phyloP scores from a whole-genome alignment of 2,329 filamentous ascomycete genomes.

The Xylaria digitata region DNA sequence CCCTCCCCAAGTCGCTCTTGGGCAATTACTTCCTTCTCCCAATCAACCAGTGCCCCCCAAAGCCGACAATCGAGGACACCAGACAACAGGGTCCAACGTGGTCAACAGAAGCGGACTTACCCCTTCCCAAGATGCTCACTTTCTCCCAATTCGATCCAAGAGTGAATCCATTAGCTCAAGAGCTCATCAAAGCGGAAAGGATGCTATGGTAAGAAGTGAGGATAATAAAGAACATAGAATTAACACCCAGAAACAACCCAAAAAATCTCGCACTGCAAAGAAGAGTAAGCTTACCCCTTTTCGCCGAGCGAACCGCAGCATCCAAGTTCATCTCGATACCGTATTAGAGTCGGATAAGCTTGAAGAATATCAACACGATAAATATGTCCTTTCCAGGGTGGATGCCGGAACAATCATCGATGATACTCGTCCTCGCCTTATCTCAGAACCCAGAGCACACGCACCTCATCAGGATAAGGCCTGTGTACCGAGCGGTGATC shows the following conservation, averaged over 20 bases:
- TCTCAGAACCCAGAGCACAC: neutral
- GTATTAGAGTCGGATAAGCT: neutral
- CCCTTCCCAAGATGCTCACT: neutral
- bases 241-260: neutral
- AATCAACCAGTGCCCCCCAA: neutral
- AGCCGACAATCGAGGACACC: neutral
- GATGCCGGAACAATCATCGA: neutral
- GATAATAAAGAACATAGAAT: too few species aligned
- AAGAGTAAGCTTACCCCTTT: slow-evolving; percentile 17
- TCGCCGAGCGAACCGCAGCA: neutral
- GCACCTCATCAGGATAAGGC: neutral
- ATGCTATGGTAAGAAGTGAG: neutral
- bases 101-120: neutral
- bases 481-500: neutral
- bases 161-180: neutral
- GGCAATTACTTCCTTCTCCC: too few species aligned
- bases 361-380: neutral
- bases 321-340: neutral
- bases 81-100: neutral
- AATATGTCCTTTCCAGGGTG: neutral
- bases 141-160: neutral
- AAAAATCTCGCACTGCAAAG: neutral
- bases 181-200: neutral
- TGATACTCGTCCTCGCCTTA: neutral
- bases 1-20: neutral